phyloP scores from a whole-genome alignment of 108 stramenopile genomes.

The Ochromonas danica region DNA sequence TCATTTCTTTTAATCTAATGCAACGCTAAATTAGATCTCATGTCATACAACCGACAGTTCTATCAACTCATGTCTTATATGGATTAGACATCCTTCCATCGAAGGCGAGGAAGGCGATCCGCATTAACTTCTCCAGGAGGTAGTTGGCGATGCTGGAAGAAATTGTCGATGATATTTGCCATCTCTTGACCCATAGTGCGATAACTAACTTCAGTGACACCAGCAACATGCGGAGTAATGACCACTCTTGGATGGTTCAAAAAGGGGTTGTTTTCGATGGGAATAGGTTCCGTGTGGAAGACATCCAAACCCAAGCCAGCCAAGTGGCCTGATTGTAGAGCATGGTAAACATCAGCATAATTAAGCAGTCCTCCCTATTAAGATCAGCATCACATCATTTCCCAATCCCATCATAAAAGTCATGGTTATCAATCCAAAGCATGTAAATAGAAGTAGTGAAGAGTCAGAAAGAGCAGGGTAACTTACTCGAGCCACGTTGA shows the following conservation, averaged over 20 bases:
- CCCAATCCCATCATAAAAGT: neutral
- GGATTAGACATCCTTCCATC: too few species aligned
- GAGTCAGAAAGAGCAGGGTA: too few species aligned
- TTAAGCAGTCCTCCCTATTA: slow-evolving; percentile 5
- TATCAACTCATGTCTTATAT: too few species aligned
- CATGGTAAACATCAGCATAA: neutral
- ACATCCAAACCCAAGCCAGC: slow-evolving; percentile 4
- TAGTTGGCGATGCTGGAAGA: too few species aligned
- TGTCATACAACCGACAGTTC: too few species aligned
- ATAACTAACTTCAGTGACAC: slow-evolving; percentile 2
- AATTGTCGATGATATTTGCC: too few species aligned
- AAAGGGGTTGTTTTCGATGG: neutral
- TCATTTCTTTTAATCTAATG: too few species aligned
- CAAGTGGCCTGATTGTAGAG: neutral
- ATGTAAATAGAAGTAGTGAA: too few species aligned
- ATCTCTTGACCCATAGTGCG: neutral
- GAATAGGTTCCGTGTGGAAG: slow-evolving; percentile 24
- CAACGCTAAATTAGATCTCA: too few species aligned
- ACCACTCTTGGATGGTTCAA: slow-evolving; percentile 4
- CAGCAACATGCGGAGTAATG: slow-evolving; percentile 12
- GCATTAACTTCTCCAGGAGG: too few species aligned
- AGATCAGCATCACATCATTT: neutral
- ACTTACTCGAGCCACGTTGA: slow-evolving; percentile 19
- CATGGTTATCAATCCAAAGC: too few species aligned
- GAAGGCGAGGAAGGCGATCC: too few species aligned